Base-by-base conservation (phyloP, 345 rosid species). In the Melaleuca quinquenervia region DNA sequence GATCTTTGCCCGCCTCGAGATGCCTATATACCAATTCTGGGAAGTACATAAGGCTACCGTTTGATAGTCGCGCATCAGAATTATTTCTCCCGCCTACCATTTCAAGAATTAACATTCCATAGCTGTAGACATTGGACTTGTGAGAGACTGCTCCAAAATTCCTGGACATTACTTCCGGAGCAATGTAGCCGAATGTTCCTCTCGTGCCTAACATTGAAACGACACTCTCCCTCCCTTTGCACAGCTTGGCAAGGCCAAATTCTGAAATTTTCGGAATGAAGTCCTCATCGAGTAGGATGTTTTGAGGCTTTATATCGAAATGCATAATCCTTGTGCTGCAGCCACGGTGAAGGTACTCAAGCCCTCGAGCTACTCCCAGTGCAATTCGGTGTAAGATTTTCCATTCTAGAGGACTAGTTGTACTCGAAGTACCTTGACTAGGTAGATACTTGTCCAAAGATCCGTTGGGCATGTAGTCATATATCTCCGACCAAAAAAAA, bases 291-390 rank as follows among this genome's bases (percentile, higher is more conserved):
- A 91, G 87, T 10, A 93, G 86, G 41, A 92, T 88, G 49, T 91
- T 93, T 1, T 92, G 90, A 21, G 94, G 93, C 48, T 93, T 91
- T 11, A 90, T 91, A 52, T 92, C 93, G 18, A 92, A 90, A 75
- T 93, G 93, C 44, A 93, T 74, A 22, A 92, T 93, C 85, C 90
- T 90, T 18, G 90, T 89, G 82, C 82, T 91, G 87, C 96, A 93
- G 22, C 94, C 94, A 13, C 87, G 6, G 74, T 92, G 96, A 11
- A 92, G 89, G 64, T 93, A 92, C 87, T 92, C 93, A 36, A 92
- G 70, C 78, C 95, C 94, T 86, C 90, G 87, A 48, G 92, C 94
- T 50, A 91, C 84, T 0, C 94, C 93, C 5, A 89, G 2, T 0
- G 87, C 88, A 10, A 92, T 86, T 15, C 80, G 85, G 9, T 83